phyloP scores from a whole-genome alignment of 805 yeast species.

The Ogataea neopini region DNA sequence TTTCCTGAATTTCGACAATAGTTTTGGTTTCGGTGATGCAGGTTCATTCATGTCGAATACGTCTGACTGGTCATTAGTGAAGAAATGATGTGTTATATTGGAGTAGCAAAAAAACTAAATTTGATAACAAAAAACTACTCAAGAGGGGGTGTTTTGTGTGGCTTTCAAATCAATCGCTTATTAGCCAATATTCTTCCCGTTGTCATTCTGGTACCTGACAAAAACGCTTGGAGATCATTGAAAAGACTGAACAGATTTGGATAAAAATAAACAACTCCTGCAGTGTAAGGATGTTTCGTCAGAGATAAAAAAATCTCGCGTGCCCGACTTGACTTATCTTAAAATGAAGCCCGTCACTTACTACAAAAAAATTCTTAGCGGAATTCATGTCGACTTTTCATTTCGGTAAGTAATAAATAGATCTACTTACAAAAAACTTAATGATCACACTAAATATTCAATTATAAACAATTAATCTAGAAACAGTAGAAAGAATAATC shows the following conservation, averaged over 20 bases:
- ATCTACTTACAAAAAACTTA: constrained; percentile 13
- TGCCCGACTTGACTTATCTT: no score
- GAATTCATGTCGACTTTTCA: background rate
- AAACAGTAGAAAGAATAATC: constrained; percentile 2
- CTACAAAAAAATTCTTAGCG: no score
- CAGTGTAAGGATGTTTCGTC: constrained; percentile 3
- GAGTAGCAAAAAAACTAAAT: no score
- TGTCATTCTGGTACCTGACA: background rate
- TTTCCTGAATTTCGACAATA: constrained; percentile 21
- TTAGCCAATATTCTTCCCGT: background rate
- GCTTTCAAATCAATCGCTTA: background rate
- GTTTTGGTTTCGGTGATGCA: constrained; percentile 11
- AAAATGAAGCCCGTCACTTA: background rate
- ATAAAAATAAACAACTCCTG: constrained; percentile 7
- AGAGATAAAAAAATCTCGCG: background rate
- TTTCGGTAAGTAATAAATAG: constrained; percentile 8
- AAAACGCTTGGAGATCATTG: background rate
- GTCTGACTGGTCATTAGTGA: constrained; percentile 2
- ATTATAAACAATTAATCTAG: constrained; percentile 10
- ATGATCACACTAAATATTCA: constrained; percentile 8
- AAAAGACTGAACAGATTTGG: background rate
- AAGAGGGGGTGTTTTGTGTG: background rate
- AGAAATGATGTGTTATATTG: background rate
- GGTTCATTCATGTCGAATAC: constrained; percentile 2
- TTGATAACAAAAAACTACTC: no score